phyloP scores from a whole-genome alignment of 2,329 filamentous ascomycete species.

The Neurospora sp. region DNA sequence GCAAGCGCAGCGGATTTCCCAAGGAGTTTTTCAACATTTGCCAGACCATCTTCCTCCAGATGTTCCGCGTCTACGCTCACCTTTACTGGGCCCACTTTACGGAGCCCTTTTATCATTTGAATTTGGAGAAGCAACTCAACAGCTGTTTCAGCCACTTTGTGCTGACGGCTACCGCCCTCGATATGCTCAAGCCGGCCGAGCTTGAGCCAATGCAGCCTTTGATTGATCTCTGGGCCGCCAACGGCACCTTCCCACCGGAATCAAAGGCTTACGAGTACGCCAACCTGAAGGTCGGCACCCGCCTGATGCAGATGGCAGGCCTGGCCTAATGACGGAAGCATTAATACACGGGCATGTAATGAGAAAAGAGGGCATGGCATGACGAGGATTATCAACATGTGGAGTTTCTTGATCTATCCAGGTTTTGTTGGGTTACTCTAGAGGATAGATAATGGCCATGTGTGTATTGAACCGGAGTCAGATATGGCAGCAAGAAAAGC shows the following conservation, averaged over 20 bases:
- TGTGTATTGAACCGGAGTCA: background rate
- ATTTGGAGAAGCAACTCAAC: conserved; percentile 72
- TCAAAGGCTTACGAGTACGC: conserved; percentile 58
- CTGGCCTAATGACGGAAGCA: conserved; percentile 13
- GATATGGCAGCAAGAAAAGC: background rate
- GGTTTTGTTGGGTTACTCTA: background rate
- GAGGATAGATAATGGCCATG: background rate
- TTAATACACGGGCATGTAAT: background rate
- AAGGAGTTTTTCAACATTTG: conserved; percentile 82
- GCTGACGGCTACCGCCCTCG: conserved; percentile 68
- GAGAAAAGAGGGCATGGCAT: background rate
- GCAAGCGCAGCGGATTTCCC: conserved; percentile 88
- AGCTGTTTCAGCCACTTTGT: conserved; percentile 83
- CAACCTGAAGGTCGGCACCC: conserved; percentile 47
- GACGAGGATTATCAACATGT: background rate
- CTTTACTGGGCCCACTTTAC: conserved; percentile 95
- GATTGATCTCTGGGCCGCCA: conserved; percentile 83
- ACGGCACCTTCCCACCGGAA: conserved; percentile 75
- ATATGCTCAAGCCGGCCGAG: conserved; percentile 80
- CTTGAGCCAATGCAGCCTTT: conserved; percentile 93
- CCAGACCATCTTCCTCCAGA: conserved; percentile 91
- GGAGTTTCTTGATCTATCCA: background rate
- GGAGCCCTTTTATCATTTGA: conserved; percentile 68
- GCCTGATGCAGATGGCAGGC: conserved; percentile 24
- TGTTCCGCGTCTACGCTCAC: conserved; percentile 97